These are phyloP conservation scores for Penicillium oxalicum DNA, from an alignment of 2,329 filamentous ascomycete species.

Conservation along the genomic window DNA sequence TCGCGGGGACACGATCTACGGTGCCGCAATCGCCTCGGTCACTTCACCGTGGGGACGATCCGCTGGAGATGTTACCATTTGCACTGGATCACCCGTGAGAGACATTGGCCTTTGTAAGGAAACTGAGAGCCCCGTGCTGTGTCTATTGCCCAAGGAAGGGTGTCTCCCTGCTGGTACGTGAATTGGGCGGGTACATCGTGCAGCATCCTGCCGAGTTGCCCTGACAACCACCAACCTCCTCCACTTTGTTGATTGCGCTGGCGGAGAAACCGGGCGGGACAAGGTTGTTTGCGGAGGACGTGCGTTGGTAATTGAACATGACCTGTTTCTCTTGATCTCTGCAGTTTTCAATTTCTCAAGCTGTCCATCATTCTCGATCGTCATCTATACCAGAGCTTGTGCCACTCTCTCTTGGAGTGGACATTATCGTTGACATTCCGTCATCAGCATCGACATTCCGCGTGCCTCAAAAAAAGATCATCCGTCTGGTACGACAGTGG, in stretches of 20 bases:
- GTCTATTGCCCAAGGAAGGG: background rate
- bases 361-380: background rate
- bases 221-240: constrained; percentile 14
- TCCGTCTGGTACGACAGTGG: constrained; percentile 7
- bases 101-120: background rate
- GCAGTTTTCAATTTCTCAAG: background rate
- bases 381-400: background rate
- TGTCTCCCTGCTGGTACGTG: constrained; percentile 3
- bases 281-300: constrained; percentile 2
- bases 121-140: constrained; percentile 7
- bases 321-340: constrained; percentile 5
- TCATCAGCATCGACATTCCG: constrained; percentile 9
- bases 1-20: too few relatives aligned
- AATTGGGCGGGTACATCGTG: background rate
- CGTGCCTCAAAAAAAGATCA: background rate
- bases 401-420: constrained; percentile 2
- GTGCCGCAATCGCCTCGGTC: too few relatives aligned
- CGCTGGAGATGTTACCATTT: too few relatives aligned
- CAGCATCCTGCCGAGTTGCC: constrained; percentile 11
- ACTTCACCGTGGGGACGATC: too few relatives aligned
- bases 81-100: background rate
- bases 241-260: constrained; percentile 19
- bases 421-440: constrained; percentile 10
- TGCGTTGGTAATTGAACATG: background rate
- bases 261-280: constrained; percentile 12